Conservation (phyloP, 495 filamentous ascomycete species). For the Aspergillus funiculosus region DNA sequence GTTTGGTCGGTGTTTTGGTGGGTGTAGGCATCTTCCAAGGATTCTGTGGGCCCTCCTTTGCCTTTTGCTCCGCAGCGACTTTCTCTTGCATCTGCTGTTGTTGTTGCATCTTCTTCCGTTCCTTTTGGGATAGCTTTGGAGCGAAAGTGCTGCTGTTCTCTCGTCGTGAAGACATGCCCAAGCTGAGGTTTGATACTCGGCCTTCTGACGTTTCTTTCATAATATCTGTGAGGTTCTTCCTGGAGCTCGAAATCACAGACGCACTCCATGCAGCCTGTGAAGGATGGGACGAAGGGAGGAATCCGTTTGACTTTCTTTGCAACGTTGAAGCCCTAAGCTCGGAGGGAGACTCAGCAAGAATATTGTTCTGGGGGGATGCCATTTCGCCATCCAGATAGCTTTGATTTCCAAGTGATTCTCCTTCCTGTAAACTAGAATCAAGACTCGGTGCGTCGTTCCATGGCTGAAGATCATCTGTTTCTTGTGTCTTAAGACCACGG, state of each 20-base stretch:
- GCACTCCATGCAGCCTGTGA: constrained; percentile 54
- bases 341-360: constrained; percentile 29
- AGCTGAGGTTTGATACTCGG: constrained; percentile 63
- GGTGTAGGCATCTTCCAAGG: constrained; percentile 64
- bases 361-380: constrained; percentile 23
- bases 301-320: constrained; percentile 20
- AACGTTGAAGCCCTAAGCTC: constrained; percentile 22
- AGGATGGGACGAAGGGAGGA: constrained; percentile 11
- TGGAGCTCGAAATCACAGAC: constrained; percentile 49
- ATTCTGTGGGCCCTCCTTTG: constrained; percentile 45
- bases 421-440: constrained; percentile 27
- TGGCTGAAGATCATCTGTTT: constrained; percentile 18
- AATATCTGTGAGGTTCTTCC: constrained; percentile 76
- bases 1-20: constrained; percentile 16
- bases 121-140: constrained; percentile 76
- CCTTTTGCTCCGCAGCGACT: constrained; percentile 41
- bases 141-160: constrained; percentile 31
- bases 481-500: constrained; percentile 17
- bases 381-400: constrained; percentile 33
- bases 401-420: constrained; percentile 26
- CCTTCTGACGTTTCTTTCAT: constrained; percentile 66
- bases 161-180: constrained; percentile 54
- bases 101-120: constrained; percentile 77
- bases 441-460: constrained; percentile 28
- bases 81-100: constrained; percentile 57